phyloP scores from a whole-genome alignment of 2,329 filamentous ascomycete genomes.

The Pseudogymnoascus sp. region DNA sequence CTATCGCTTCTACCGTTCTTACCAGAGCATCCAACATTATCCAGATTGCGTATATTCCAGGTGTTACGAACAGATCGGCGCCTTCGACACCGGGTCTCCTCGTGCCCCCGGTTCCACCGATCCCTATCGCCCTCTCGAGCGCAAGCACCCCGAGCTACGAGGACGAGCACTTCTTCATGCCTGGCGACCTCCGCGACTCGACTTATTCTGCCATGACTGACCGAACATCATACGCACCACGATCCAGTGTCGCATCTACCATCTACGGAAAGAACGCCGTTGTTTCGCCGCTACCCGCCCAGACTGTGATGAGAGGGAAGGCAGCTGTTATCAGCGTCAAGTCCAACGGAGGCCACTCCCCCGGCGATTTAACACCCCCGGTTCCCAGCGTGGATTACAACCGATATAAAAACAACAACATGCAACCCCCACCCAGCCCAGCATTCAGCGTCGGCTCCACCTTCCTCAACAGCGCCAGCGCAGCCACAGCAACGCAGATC shows the following conservation, averaged over 20 bases:
- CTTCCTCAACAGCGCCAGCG: conserved; percentile 56
- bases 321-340: conserved; percentile 91
- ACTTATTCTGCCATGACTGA: conserved; percentile 72
- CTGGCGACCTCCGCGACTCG: conserved; percentile 80
- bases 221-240: conserved; percentile 49
- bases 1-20: conserved; percentile 88
- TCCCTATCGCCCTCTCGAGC: conserved; percentile 58
- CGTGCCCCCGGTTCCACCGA: conserved; percentile 87
- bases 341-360: conserved; percentile 49
- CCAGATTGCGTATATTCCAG: conserved; percentile 97
- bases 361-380: conserved; percentile 53
- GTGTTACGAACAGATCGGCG: conserved; percentile 84
- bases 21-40: conserved; percentile 98
- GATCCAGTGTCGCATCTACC: conserved; percentile 78
- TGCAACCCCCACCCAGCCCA: conserved; percentile 39
- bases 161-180: conserved; percentile 89
- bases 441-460: conserved; percentile 61
- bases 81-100: conserved; percentile 72
- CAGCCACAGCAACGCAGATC: conserved; percentile 46
- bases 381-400: conserved; percentile 63
- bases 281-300: conserved; percentile 67
- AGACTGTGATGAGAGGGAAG: conserved; percentile 79
- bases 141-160: conserved; percentile 51
- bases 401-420: conserved; percentile 39
- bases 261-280: conserved; percentile 89